These are phyloP conservation scores for Colletotrichum musae DNA, from an alignment of 2,329 filamentous ascomycete genomes.

Conservation along the genomic window DNA sequence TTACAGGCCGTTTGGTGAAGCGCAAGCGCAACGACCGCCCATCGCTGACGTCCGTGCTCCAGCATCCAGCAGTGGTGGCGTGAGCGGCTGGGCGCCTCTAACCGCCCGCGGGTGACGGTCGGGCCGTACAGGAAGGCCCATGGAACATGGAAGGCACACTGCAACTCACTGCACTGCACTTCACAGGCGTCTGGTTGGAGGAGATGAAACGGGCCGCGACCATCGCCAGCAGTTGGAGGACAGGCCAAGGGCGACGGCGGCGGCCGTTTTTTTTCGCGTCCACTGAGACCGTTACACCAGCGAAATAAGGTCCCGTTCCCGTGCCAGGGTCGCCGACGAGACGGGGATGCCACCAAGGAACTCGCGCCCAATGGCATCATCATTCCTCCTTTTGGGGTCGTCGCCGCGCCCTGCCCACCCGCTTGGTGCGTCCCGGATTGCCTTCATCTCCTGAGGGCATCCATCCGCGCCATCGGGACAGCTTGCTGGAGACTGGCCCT, in stretches of 20 bases:
- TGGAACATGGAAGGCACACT: neutral
- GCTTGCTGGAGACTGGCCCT: neutral
- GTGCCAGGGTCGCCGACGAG: slow-evolving; percentile 21
- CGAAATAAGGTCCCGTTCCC: slow-evolving; percentile 31
- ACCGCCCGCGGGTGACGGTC: neutral
- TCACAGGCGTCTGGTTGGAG: slow-evolving; percentile 5
- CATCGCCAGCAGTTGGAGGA: slow-evolving; percentile 2
- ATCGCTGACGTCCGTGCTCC: neutral
- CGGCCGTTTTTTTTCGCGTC: slow-evolving; percentile 2
- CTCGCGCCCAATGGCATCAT: slow-evolving; percentile 26
- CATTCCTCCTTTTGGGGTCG: slow-evolving; percentile 11
- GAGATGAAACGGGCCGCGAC: slow-evolving; percentile 13
- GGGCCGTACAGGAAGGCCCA: neutral
- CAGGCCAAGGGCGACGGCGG: slow-evolving; percentile 8
- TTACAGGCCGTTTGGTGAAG: neutral
- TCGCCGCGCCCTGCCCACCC: slow-evolving; percentile 6
- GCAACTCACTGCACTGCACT: neutral
- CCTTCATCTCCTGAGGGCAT: neutral
- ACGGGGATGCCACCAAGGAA: slow-evolving; percentile 33
- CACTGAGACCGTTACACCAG: slow-evolving; percentile 30
- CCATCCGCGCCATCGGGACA: slow-evolving; percentile 3
- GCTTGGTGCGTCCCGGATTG: slow-evolving; percentile 11
- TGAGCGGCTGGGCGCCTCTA: slow-evolving; percentile 1
- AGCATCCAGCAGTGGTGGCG: neutral
- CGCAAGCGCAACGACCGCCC: neutral